Evolutionary conservation across 257 asterid genomes (phyloP).

Genomic region (Nicotiana tabacum): DNA sequence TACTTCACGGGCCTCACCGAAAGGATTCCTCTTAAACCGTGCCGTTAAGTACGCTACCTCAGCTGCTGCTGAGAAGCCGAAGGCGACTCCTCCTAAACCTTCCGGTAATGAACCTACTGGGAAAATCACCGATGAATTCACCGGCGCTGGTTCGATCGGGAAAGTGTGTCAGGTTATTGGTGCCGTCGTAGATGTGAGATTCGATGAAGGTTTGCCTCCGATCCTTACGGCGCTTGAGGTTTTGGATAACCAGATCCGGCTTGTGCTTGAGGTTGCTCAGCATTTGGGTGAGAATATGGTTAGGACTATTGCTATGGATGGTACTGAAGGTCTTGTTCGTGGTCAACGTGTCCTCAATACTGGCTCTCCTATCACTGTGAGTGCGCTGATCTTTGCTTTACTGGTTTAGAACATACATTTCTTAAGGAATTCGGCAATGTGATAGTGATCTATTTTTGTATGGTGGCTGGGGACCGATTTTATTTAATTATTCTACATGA

Average conservation of each 20-base stretch:
- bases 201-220: constrained; percentile 79
- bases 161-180: constrained; percentile 88
- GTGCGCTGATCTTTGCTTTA: constrained; percentile 12
- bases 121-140: constrained; percentile 75
- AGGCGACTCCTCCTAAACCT: constrained; percentile 27
- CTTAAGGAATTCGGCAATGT: not conserved
- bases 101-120: constrained; percentile 38
- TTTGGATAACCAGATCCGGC: constrained; percentile 80
- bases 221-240: constrained; percentile 89
- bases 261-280: constrained; percentile 86
- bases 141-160: constrained; percentile 71
- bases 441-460: not conserved
- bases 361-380: constrained; percentile 87
- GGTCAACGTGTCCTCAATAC: constrained; percentile 88
- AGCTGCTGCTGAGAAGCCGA: constrained; percentile 30
- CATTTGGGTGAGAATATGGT: constrained; percentile 88
- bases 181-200: constrained; percentile 90
- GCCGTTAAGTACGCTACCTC: constrained; percentile 61
- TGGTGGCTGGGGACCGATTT: not conserved
- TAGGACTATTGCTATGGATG: constrained; percentile 93
- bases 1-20: constrained; percentile 37
- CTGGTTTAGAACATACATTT: not conserved
- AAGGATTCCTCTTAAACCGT: constrained; percentile 63
- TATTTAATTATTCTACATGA: not conserved
- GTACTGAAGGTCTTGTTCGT: constrained; percentile 86